Base-by-base conservation (phyloP, 163 green algal species). In the Chloromonas sp. region DNA sequence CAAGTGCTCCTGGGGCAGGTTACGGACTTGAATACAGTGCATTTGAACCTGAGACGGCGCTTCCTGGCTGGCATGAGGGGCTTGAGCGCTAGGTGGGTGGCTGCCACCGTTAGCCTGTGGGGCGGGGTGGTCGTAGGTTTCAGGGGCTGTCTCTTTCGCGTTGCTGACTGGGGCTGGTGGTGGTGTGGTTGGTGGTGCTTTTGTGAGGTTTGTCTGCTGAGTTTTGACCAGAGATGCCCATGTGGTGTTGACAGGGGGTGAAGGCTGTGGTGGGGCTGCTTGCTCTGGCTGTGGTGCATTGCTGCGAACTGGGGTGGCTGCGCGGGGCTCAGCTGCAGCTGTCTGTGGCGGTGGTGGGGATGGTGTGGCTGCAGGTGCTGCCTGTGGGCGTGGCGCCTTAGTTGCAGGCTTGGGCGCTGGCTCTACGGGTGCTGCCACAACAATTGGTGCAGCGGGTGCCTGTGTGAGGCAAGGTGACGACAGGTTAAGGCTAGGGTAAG, bases 1-100 rank as follows among this genome's bases (percentile, higher is more conserved):
- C 1, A 81, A 57, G 77, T 81, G 77, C n/a, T 60, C n/a, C 77
- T 81, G 77, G 1, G 77, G 77, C 3, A 81, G 77, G 77, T 81
- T 81, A 57, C 77, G 77, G 2, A 81, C 77, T 1, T 81, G 57
- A 1, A 81, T 57, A 79, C 71, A 14, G 8, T 79, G 71, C 71
- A 79, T n/a, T 60, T 36, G 36, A 36, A 36, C 36, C 36, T 36
- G 36, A 36, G 36, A 36, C 36, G 36, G 36, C 36, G 36, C 36
- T 36, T 36, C 36, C 36, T 36, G 36, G 36, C 36, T 36, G 36
- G 36, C 36, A 36, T 36, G 36, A 36, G 36, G 36, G 36, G 36
- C 36, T 36, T 36, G 36, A 36, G 36, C 36, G 36, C 36, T 36
- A 36, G 36, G 36, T 36, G 36, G 36, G 36, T 36, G 36, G 36